A percentile compares a stretch with the other conserved stretches of the same genome.
Evolutionary conservation across 2,329 filamentous ascomycete species (phyloP).

Genomic region (Sphaerulina musiva): DNA sequence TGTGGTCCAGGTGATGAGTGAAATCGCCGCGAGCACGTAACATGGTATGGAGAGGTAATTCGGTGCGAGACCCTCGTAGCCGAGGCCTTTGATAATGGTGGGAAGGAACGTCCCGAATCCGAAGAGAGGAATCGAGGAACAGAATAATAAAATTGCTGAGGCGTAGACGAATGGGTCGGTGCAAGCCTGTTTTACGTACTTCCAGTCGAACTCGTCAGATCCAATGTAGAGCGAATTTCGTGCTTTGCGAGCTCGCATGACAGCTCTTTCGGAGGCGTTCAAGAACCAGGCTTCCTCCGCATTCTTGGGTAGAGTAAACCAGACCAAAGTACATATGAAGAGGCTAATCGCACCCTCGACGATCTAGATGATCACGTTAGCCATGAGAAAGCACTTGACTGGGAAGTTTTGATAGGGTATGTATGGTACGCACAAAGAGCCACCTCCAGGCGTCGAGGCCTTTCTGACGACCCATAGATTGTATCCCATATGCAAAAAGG

Average conservation of each 20-base stretch:
- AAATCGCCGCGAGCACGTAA: constrained; percentile 7
- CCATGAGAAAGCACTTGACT: too few relatives aligned
- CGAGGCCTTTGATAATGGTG: constrained; percentile 14
- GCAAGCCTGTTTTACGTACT: constrained; percentile 30
- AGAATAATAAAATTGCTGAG: constrained; percentile 31
- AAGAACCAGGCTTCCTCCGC: constrained; percentile 29
- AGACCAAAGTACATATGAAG: constrained; percentile 9
- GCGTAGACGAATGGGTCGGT: constrained; percentile 32
- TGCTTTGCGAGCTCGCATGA: constrained; percentile 27
- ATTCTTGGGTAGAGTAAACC: constrained; percentile 23
- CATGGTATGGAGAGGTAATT: constrained; percentile 12
- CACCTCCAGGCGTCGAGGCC: constrained; percentile 24
- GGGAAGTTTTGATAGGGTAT: background rate
- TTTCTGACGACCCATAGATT: constrained; percentile 26
- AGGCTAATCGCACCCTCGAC: constrained; percentile 18
- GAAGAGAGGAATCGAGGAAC: constrained; percentile 14
- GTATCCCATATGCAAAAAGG: constrained; percentile 26
- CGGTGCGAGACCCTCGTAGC: constrained; percentile 10
- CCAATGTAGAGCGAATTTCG: constrained; percentile 31
- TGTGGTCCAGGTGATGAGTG: constrained; percentile 5
- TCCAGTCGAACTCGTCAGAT: constrained; percentile 29
- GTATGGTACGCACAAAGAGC: constrained; percentile 10
- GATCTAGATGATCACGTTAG: constrained; percentile 4
- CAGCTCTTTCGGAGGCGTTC: constrained; percentile 18
- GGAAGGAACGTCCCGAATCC: constrained; percentile 11